These are phyloP conservation scores for Monosporascus sp. DNA, from an alignment of 2,329 filamentous ascomycete genomes.

Conservation along the genomic window DNA sequence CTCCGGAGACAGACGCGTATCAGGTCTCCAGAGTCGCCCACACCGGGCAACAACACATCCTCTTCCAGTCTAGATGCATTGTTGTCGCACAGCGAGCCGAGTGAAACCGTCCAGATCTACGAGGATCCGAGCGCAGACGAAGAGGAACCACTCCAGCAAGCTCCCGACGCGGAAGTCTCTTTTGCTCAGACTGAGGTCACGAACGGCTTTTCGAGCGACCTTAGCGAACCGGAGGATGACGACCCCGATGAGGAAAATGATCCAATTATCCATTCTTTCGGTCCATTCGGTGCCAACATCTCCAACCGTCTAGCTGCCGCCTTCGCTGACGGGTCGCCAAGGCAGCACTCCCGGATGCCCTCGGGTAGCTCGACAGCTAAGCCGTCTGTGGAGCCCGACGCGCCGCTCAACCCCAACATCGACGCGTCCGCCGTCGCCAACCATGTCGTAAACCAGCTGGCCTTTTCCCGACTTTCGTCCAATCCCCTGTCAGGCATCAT, in stretches of 20 bases:
- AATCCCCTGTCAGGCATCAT: constrained; percentile 87
- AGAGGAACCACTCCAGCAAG: constrained; percentile 34
- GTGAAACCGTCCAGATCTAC: constrained; percentile 59
- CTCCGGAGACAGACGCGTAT: constrained; percentile 53
- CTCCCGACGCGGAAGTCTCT: constrained; percentile 22
- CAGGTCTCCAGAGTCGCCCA: constrained; percentile 68
- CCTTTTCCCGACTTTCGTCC: constrained; percentile 87
- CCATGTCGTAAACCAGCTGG: constrained; percentile 91
- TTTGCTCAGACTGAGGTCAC: constrained; percentile 47
- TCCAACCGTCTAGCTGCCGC: constrained; percentile 79
- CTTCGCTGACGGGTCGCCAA: constrained; percentile 57
- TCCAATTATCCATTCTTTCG: constrained; percentile 86
- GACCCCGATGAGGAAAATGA: constrained; percentile 93
- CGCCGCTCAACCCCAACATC: constrained; percentile 25
- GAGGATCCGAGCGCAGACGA: constrained; percentile 63
- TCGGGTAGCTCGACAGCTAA: constrained; percentile 17
- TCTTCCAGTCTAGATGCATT: constrained; percentile 40
- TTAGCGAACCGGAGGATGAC: constrained; percentile 58
- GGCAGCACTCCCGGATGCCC: constrained; percentile 26
- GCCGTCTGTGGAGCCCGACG: constrained; percentile 21
- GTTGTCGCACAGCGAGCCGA: constrained; percentile 33
- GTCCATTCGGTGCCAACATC: constrained; percentile 80
- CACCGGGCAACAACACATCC: constrained; percentile 38
- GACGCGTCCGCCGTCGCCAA: constrained; percentile 57
- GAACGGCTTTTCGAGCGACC: constrained; percentile 53